phyloP scores from a whole-genome alignment of 108 stramenopile species.

The Licmophora abbreviata region DNA sequence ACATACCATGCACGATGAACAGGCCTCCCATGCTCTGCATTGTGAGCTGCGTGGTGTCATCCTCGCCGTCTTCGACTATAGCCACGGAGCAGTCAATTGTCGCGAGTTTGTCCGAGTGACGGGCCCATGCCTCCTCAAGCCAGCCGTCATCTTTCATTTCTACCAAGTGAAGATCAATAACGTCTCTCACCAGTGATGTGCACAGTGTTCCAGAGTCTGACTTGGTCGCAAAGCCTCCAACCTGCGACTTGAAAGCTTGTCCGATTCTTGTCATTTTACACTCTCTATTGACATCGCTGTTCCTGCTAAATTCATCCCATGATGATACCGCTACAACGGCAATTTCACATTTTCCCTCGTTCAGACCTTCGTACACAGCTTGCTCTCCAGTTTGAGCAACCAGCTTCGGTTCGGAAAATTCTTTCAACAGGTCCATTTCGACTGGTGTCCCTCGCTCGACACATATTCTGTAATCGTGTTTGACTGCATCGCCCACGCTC shows the following conservation, averaged over 20 bases:
- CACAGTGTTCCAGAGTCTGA: constrained; percentile 28
- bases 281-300: constrained; percentile 12
- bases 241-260: constrained; percentile 2
- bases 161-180: constrained; percentile 21
- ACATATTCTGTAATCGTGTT: constrained; percentile 12
- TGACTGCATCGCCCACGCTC: constrained; percentile 15
- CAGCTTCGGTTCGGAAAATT: constrained; percentile 16
- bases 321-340: constrained; percentile 4
- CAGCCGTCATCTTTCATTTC: constrained; percentile 33
- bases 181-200: constrained; percentile 21
- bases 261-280: constrained; percentile 28
- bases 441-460: background rate
- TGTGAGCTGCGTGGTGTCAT: background rate
- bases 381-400: constrained; percentile 1
- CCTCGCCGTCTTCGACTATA: background rate
- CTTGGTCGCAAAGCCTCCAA: constrained; percentile 19
- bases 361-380: constrained; percentile 12
- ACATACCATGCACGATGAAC: constrained; percentile 1
- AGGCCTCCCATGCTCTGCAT: constrained; percentile 1
- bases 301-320: constrained; percentile 10
- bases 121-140: constrained; percentile 12
- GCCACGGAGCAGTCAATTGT: background rate
- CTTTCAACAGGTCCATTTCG: constrained; percentile 3
- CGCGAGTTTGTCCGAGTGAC: background rate
- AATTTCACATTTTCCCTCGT: constrained; percentile 14